Base-by-base conservation (phyloP, 176 grass and related monocot species). In the Panicum miliaceum region DNA sequence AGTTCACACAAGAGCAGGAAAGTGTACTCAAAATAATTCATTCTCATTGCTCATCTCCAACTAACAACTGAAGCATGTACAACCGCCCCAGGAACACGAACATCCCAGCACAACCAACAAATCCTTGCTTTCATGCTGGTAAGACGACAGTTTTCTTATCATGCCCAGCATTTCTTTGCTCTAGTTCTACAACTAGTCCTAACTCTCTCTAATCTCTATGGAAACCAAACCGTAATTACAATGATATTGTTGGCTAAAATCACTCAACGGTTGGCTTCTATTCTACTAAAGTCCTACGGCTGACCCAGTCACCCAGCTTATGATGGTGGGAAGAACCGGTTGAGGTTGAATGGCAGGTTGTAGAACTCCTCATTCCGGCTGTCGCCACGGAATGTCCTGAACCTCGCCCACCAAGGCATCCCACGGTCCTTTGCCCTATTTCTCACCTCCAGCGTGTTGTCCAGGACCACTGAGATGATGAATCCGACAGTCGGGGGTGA, bases 391-490 rank as follows among this genome's bases (percentile, higher is more conserved):
- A 92, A 94, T 0, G 82, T 94, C 51, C 93, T 80, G 77, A 94
- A 94, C 65, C 88, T 88, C 22, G 77, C 74, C 93, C 93, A 94
- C 90, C 90, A 94, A n/a, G 78, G 87, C 93, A 94, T 94, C 10
- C 93, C 93, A n/a, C 93, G 84, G 61, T 94, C 93, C 22, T 68
- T 84, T 2, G 34, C 46, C 0, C 85, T 48, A 2, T 90, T 62
- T 56, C 64, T 85, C 60, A 90, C 87, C 23, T 92, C 90, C 36
- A 94, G 54, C 1, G 90, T 94, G 93, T 92, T 94, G 85, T 94
- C 93, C 5, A 94, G 84, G 29, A 94, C 15, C 59, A 94, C 69
- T 0, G 87, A 74, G 3, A 90, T 71, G 56, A 90, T 86, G 50
- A 94, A 64, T 37, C 86, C 93, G 0, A 92, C 85, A 1, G 94